phyloP scores from a whole-genome alignment of 371 early-diverging fungal species.

The Mucor indicus region DNA sequence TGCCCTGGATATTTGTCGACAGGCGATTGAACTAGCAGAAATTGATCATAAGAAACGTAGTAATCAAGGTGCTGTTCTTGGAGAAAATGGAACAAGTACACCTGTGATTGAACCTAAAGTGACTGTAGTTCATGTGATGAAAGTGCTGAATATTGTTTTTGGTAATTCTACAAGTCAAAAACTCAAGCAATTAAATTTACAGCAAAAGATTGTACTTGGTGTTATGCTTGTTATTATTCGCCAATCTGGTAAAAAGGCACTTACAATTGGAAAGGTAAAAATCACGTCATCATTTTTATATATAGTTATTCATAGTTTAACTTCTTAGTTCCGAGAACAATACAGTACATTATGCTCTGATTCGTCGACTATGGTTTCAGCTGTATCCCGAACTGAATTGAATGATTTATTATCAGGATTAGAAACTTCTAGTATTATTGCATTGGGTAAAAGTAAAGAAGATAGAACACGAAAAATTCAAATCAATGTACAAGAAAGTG shows the following conservation, averaged over 20 bases:
- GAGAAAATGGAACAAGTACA: background rate
- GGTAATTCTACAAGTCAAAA: conserved; percentile 65
- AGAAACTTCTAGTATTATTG: conserved; percentile 72
- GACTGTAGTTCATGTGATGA: conserved; percentile 75
- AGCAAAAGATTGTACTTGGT: conserved; percentile 77
- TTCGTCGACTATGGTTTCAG: conserved; percentile 46
- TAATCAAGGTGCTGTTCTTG: background rate
- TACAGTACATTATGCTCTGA: conserved; percentile 51
- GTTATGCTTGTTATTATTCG: conserved; percentile 28
- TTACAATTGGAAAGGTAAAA: conserved; percentile 52
- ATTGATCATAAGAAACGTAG: background rate
- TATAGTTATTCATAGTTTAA: conserved; percentile 13
- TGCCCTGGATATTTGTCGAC: conserved; percentile 88
- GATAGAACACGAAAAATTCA: conserved; percentile 47
- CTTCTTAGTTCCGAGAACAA: conserved; percentile 48
- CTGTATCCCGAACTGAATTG: conserved; percentile 75
- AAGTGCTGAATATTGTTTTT: conserved; percentile 62
- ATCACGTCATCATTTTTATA: too few relatives aligned
- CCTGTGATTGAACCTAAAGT: conserved; percentile 58
- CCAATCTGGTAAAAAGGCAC: conserved; percentile 31
- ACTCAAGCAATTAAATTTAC: conserved; percentile 68
- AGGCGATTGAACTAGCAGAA: conserved; percentile 82
- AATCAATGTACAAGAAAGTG: conserved; percentile 43
- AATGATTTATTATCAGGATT: conserved; percentile 70
- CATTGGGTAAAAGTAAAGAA: conserved; percentile 51